Evolutionary conservation across 371 early-diverging fungal species (phyloP), one percentile per base, ranked within the genome.

Genomic region (Actinomortierella ambigua): DNA sequence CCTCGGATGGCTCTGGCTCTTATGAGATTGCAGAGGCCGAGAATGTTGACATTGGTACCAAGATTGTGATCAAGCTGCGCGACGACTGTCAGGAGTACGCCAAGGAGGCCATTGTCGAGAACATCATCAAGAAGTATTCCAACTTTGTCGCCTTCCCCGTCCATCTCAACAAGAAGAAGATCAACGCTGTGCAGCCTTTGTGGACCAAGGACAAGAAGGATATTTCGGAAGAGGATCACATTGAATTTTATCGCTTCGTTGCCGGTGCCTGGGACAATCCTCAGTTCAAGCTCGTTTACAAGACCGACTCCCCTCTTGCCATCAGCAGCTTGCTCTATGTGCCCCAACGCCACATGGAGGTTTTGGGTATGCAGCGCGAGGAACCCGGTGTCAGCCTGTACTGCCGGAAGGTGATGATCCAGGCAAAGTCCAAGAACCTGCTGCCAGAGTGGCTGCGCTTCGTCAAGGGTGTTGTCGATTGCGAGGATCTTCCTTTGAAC

Each of bases 111-210:
- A 88, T 78, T 55, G 75, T 96, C 22, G 88, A 87, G 55, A 81
- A 87, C 11, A 86, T 99, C 28, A 88, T 99, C 75, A 91, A 93
- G 66, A 98, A 95, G 77, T 93, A 99, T 86, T 95, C 95, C 75
- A 92, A 95, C 83, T 99, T 97, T 82, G 94, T 99, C 65, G 90
- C 87, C 24, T 99, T 96, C 86, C 97, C 97, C 13, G 96, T 99
- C 69, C 88, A 87, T 60, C 79, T 97, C 51, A 83, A 89, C 54
- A 86, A 82, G 75, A 87, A 90, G 29, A 79, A 86, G 61, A 82
- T 94, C 60, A 98, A 98, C 82, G 87, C 92, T 5, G 85, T 93
- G 53, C 93, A 95, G 68, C 96, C 99, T 14, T 81, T 99, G 61
- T 99, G 99, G 99, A 92, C 92, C 34, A 94, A 89, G 75, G 85